Percentiles rank a stretch among this genome's conserved stretches.
Evolutionary conservation across 2,329 filamentous ascomycete genomes (phyloP).

Genomic region (Curvularia lunata): DNA sequence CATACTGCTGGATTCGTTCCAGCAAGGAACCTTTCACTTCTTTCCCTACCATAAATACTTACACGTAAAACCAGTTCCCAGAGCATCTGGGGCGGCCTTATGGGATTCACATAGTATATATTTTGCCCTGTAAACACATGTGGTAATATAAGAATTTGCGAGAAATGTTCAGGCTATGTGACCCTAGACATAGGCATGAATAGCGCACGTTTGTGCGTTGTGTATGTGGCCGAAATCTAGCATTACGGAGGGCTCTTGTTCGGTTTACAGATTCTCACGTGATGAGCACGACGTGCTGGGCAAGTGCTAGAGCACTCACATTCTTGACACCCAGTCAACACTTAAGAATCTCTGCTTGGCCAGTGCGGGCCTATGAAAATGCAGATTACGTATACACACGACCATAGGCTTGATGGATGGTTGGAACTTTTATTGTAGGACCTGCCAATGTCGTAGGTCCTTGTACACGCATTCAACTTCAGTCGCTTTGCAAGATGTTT

Average conservation of each 20-base stretch:
- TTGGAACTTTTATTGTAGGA: background rate
- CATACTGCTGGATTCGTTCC: background rate
- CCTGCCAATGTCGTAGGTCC: background rate
- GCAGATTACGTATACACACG: background rate
- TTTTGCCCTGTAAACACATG: background rate
- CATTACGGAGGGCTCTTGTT: background rate
- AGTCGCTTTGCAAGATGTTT: background rate
- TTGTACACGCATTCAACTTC: background rate
- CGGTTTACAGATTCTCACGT: background rate
- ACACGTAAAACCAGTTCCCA: background rate
- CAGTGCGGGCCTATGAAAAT: background rate
- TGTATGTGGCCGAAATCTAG: background rate
- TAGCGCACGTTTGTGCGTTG: background rate
- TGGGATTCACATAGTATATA: background rate
- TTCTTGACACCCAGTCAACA: slow-evolving; percentile 10
- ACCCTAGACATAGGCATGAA: background rate
- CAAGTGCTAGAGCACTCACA: background rate
- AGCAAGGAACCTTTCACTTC: background rate
- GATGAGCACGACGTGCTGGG: background rate
- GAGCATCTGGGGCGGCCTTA: background rate
- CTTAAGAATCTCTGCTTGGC: slow-evolving; percentile 2
- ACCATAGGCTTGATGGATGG: background rate
- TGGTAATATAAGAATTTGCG: background rate
- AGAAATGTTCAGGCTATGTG: background rate
- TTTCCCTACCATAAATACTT: background rate